Conservation (phyloP, 2,329 filamentous ascomycete species). For the Tolypocladium paradoxum region DNA sequence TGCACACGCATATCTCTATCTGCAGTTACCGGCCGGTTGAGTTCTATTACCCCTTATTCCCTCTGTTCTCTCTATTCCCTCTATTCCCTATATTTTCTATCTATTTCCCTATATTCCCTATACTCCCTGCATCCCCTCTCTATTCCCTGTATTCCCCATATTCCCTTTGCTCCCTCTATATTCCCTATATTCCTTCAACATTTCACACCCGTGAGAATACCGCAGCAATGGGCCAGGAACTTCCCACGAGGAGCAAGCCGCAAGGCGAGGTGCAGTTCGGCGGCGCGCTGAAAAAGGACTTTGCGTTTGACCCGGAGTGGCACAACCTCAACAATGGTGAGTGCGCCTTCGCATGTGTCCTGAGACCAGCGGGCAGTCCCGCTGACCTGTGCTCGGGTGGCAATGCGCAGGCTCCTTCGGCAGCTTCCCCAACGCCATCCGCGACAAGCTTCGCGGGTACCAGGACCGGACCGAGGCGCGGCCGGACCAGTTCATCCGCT, state of each 20-base stretch:
- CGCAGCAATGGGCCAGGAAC: constrained; percentile 2
- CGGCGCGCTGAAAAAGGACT: constrained; percentile 44
- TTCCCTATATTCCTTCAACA: not conserved
- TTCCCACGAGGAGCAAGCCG: not conserved
- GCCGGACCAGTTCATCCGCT: constrained; percentile 69
- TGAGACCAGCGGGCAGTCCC: not conserved
- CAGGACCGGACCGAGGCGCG: constrained; percentile 55
- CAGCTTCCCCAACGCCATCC: constrained; percentile 55
- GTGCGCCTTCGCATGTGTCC: constrained; percentile 1
- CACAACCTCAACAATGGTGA: constrained; percentile 70
- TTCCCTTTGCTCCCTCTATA: too few species aligned
- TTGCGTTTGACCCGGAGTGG: constrained; percentile 57
- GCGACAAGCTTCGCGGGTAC: constrained; percentile 47
- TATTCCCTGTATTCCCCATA: too few species aligned
- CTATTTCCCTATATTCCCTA: too few species aligned
- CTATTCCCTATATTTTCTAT: too few species aligned
- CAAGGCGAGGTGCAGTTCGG: constrained; percentile 16
- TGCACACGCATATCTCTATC: too few species aligned
- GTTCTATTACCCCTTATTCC: too few species aligned
- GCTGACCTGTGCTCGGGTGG: not conserved
- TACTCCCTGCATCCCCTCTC: too few species aligned
- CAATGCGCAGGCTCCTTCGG: constrained; percentile 62
- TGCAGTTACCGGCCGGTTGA: too few species aligned
- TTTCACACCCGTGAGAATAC: not conserved
- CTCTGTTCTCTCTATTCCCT: too few species aligned